Evolutionary conservation across 805 yeast genomes (phyloP).

Genomic region (Cyberlindnera euphorbiiphila): DNA sequence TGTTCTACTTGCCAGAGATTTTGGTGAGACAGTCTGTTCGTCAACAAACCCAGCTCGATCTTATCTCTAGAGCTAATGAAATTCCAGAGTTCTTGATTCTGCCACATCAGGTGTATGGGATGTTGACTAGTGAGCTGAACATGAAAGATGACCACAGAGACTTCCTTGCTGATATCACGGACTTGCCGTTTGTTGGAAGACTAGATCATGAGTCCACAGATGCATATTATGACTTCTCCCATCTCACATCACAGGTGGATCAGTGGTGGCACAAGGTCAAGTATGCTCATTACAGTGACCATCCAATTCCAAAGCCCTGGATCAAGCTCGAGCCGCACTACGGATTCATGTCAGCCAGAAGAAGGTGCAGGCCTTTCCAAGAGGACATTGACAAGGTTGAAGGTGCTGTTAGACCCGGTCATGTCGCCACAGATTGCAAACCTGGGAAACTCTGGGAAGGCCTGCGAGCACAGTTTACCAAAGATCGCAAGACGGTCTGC

Average conservation of each 20-base stretch:
- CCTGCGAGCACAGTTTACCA: constrained; percentile 10
- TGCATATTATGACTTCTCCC: constrained; percentile 16
- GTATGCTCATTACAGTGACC: constrained; percentile 60
- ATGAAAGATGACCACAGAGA: constrained; percentile 31
- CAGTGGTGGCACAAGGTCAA: constrained; percentile 32
- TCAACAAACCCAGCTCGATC: no score
- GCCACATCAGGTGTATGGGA: constrained; percentile 49
- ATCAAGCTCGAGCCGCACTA: constrained; percentile 9
- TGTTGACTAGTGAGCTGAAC: constrained; percentile 46
- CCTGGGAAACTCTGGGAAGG: constrained; percentile 22
- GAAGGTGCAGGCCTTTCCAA: constrained; percentile 16
- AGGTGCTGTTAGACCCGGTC: constrained; percentile 10
- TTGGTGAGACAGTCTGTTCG: constrained; percentile 11
- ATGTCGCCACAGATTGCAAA: constrained; percentile 17
- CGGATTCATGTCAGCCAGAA: constrained; percentile 17
- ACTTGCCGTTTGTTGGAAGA: constrained; percentile 1
- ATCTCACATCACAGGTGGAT: constrained; percentile 3
- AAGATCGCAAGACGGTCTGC: constrained; percentile 22
- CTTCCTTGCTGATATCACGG: constrained; percentile 5
- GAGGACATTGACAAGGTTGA: no score
- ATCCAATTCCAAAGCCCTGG: constrained; percentile 70
- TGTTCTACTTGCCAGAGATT: constrained; percentile 26
- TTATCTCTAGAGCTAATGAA: constrained; percentile 11
- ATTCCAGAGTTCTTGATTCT: constrained; percentile 29
- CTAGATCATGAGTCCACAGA: neutral